These are phyloP conservation scores for Colletotrichum cordylinicola DNA, from an alignment of 2,329 filamentous ascomycete species.

Conservation along the genomic window DNA sequence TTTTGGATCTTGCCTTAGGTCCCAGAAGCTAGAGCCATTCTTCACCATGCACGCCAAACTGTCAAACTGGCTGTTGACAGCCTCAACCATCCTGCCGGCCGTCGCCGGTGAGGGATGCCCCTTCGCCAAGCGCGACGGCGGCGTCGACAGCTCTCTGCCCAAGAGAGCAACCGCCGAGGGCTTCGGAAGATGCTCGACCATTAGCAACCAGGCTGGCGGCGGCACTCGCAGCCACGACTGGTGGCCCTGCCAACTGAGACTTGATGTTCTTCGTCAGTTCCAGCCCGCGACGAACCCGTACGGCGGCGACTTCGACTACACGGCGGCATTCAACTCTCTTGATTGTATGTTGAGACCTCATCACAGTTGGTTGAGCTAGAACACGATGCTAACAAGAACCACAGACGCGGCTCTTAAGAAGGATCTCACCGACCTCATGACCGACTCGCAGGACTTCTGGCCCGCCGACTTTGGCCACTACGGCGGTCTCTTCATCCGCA, in stretches of 20 bases:
- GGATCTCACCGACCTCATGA: slow-evolving; percentile 75
- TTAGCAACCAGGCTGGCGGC: slow-evolving; percentile 56
- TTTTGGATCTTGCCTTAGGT: neutral
- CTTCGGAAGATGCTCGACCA: slow-evolving; percentile 8
- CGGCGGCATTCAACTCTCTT: slow-evolving; percentile 72
- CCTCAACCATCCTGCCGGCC: slow-evolving; percentile 3
- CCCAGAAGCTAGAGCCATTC: neutral
- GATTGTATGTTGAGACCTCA: slow-evolving; percentile 49
- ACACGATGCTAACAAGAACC: neutral
- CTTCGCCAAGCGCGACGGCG: slow-evolving; percentile 15
- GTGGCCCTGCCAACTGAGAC: slow-evolving; percentile 73
- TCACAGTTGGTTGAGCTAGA: neutral
- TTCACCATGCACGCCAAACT: slow-evolving; percentile 16
- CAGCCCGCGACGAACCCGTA: slow-evolving; percentile 67
- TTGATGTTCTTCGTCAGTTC: slow-evolving; percentile 78
- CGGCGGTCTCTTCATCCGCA: slow-evolving; percentile 79
- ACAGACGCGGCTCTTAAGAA: slow-evolving; percentile 70
- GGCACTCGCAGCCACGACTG: slow-evolving; percentile 75
- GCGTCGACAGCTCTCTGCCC: slow-evolving; percentile 6
- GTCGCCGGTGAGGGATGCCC: slow-evolving; percentile 8
- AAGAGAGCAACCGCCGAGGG: neutral
- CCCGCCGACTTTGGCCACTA: slow-evolving; percentile 84
- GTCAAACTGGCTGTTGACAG: slow-evolving; percentile 8
- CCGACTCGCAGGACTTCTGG: slow-evolving; percentile 82
- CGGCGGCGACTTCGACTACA: slow-evolving; percentile 73